These are phyloP conservation scores for Emergomyces pasteurianus DNA, from an alignment of 2,329 filamentous ascomycete species.

Conservation along the genomic window DNA sequence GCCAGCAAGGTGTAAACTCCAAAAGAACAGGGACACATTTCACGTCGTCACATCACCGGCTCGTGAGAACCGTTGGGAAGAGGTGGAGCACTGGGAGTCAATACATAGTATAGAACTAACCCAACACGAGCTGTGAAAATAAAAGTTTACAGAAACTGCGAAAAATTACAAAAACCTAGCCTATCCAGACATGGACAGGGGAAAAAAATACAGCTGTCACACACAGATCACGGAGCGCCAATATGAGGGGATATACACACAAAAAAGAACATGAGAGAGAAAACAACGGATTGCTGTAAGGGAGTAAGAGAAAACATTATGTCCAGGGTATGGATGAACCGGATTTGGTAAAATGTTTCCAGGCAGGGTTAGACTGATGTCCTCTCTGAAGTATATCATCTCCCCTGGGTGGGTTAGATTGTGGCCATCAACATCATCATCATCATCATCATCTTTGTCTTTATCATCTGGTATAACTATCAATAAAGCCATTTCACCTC, in stretches of 20 bases:
- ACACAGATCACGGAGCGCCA: neutral
- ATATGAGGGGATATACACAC: neutral
- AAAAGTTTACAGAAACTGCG: neutral
- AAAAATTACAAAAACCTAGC: neutral
- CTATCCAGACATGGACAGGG: neutral
- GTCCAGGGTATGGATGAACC: neutral
- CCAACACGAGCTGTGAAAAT: neutral
- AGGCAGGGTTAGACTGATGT: neutral
- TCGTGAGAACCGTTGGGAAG: neutral
- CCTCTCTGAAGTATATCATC: neutral
- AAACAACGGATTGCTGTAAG: neutral
- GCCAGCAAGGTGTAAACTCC: neutral
- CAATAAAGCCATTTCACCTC: neutral
- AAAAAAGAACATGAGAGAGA: neutral
- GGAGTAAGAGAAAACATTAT: neutral
- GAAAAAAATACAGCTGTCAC: neutral
- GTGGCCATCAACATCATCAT: neutral
- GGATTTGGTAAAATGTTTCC: no score
- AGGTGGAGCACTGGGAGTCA: neutral
- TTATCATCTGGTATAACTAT: neutral
- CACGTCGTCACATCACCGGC: neutral
- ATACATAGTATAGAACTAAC: neutral
- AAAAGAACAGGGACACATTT: neutral
- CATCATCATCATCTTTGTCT: neutral
- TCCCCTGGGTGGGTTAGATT: neutral